A percentile compares a stretch with the other conserved stretches of the same genome.
phyloP scores from a whole-genome alignment of 2,329 filamentous ascomycete species.

The Diaporthe ilicicola region DNA sequence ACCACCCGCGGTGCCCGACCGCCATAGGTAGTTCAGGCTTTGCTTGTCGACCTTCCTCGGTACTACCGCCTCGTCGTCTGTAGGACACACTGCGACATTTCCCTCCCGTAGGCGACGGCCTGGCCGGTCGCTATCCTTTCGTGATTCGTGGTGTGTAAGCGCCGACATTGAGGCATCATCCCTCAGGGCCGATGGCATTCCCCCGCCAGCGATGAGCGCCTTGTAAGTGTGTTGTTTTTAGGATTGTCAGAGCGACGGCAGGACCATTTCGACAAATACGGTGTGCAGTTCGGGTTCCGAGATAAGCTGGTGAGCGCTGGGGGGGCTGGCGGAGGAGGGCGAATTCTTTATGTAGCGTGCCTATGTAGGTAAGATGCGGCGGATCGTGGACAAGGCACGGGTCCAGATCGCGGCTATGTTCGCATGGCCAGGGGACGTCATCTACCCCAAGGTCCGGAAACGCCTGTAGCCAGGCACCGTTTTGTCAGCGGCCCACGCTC shows the following conservation, averaged over 20 bases:
- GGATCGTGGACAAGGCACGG: conserved; percentile 17
- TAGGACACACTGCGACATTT: conserved; percentile 55
- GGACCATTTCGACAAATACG: background rate
- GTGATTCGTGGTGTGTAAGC: conserved; percentile 50
- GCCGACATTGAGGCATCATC: conserved; percentile 69
- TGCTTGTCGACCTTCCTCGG: conserved; percentile 68
- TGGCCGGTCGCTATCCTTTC: conserved; percentile 45
- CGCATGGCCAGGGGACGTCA: conserved; percentile 27
- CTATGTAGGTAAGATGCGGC: conserved; percentile 6
- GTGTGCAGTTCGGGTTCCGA: background rate
- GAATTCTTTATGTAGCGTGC: conserved; percentile 5
- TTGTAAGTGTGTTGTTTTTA: background rate
- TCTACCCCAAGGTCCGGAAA: conserved; percentile 18
- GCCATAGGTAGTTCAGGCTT: conserved; percentile 83
- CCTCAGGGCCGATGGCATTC: conserved; percentile 64
- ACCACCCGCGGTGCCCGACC: conserved; percentile 87
- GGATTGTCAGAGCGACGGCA: conserved; percentile 1
- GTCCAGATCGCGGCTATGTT: conserved; percentile 3
- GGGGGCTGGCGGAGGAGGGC: background rate
- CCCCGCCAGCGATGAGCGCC: conserved; percentile 35
- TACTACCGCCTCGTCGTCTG: conserved; percentile 60
- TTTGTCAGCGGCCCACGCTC: conserved; percentile 27
- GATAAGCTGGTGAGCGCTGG: background rate
- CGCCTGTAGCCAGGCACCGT: conserved; percentile 22
- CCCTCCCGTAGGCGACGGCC: conserved; percentile 37